Percentiles rank a stretch among this genome's conserved stretches.
These are phyloP conservation scores for Ceratobasidium sp. DNA, from an alignment of 1,284 basidiomycete species.

Conservation along the genomic window DNA sequence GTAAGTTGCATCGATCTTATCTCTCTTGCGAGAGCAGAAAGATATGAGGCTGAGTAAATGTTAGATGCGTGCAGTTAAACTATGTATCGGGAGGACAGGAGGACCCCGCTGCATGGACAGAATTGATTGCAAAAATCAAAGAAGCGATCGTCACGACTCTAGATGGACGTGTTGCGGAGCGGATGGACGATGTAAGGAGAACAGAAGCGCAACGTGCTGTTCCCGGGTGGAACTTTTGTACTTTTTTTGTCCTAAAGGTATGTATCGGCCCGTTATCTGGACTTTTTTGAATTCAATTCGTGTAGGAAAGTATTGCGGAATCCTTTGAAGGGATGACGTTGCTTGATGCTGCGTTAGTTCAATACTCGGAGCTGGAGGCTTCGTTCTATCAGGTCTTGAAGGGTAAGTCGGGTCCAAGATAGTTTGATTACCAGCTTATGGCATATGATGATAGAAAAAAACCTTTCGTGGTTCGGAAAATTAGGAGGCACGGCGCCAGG, in stretches of 20 bases:
- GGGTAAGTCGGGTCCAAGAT: conserved; percentile 50
- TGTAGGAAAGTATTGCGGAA: conserved; percentile 91
- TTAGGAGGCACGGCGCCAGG: conserved; percentile 77
- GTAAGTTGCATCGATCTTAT: conserved; percentile 61
- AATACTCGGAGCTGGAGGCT: conserved; percentile 93
- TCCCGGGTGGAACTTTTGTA: conserved; percentile 97
- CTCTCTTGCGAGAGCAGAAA: too few species aligned
- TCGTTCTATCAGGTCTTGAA: conserved; percentile 80
- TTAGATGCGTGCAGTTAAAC: conserved; percentile 83
- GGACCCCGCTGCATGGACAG: conserved; percentile 90
- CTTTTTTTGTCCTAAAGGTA: conserved; percentile 95
- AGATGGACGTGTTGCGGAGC: conserved; percentile 79
- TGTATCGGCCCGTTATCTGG: conserved; percentile 25
- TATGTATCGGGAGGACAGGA: conserved; percentile 73
- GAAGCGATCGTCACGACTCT: conserved; percentile 88
- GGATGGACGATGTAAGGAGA: conserved; percentile 89
- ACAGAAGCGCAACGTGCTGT: conserved; percentile 89
- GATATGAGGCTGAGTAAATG: background rate
- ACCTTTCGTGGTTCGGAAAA: conserved; percentile 90
- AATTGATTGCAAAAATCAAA: conserved; percentile 90
- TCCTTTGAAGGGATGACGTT: conserved; percentile 94
- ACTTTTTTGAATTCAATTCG: background rate
- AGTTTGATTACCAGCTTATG: conserved; percentile 52
- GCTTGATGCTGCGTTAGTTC: conserved; percentile 88
- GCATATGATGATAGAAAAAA: conserved; percentile 73